phyloP scores from a whole-genome alignment of 2,329 filamentous ascomycete genomes.

The Colletotrichum siamense region DNA sequence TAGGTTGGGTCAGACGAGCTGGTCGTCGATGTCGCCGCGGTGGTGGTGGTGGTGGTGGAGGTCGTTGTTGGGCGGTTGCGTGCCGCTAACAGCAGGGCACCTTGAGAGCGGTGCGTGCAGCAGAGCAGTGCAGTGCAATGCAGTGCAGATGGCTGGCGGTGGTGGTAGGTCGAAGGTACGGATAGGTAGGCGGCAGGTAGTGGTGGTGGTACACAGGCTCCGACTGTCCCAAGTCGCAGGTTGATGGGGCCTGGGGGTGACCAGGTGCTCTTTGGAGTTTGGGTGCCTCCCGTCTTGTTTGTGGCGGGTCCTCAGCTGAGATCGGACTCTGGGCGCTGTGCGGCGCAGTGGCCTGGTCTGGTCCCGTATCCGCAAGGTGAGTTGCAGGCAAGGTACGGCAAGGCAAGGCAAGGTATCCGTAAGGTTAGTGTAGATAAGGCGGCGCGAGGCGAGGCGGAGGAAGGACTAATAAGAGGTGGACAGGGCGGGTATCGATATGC shows the following conservation, averaged over 20 bases:
- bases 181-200: background rate
- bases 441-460: background rate
- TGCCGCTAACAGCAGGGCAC: background rate
- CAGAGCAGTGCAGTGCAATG: background rate
- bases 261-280: background rate
- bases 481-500: background rate
- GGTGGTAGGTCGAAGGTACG: background rate
- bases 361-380: background rate
- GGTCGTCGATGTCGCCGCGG: background rate
- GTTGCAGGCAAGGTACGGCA: background rate
- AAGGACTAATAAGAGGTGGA: background rate
- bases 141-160: background rate
- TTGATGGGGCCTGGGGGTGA: constrained; percentile 3
- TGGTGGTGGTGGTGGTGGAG: background rate
- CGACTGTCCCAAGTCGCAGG: constrained; percentile 15
- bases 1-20: constrained; percentile 10
- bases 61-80: background rate
- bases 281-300: background rate
- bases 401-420: background rate
- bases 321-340: background rate
- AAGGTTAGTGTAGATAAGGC: background rate
- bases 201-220: background rate
- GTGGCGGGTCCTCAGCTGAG: constrained; percentile 14
- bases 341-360: background rate
- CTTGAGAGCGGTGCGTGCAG: background rate